Percentiles rank a stretch among this genome's conserved stretches.
These are phyloP conservation scores for Penicillium riverlandense DNA, from an alignment of 495 filamentous ascomycete species.

Conservation along the genomic window DNA sequence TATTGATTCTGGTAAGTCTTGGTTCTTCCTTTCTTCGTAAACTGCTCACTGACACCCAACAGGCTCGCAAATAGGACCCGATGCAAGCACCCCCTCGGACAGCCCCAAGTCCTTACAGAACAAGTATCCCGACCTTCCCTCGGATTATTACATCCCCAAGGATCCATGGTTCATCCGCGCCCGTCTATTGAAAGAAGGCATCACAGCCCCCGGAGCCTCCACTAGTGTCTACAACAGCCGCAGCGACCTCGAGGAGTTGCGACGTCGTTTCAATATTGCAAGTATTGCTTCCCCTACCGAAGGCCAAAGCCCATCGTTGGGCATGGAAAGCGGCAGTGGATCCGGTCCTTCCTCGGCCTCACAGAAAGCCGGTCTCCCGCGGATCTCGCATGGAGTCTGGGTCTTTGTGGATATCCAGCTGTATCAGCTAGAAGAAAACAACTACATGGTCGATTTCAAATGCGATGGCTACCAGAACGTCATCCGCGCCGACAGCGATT, in stretches of 20 bases:
- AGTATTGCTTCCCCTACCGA: constrained; percentile 31
- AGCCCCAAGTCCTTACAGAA: constrained; percentile 33
- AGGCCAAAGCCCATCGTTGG: constrained; percentile 5
- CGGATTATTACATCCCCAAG: constrained; percentile 71
- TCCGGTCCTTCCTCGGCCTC: constrained; percentile 38
- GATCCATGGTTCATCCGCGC: constrained; percentile 96
- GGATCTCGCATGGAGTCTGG: constrained; percentile 40
- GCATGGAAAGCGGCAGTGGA: constrained; percentile 11
- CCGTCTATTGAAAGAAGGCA: constrained; percentile 73
- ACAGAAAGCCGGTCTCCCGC: constrained; percentile 21
- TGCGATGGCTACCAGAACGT: constrained; percentile 95
- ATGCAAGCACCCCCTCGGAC: constrained; percentile 15
- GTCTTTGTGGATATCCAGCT: constrained; percentile 95
- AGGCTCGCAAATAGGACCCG: constrained; percentile 22
- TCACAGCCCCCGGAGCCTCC: constrained; percentile 43
- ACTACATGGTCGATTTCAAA: constrained; percentile 97
- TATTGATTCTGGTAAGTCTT: constrained; percentile 29
- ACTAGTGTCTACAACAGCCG: constrained; percentile 50
- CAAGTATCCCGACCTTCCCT: constrained; percentile 40
- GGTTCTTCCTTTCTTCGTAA: neutral
- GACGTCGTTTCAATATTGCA: constrained; percentile 40
- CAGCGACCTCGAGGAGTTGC: constrained; percentile 47
- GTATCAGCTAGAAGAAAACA: constrained; percentile 87
- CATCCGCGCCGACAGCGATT: constrained; percentile 38
- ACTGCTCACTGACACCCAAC: constrained; percentile 1